Evolutionary conservation across 768 basidiomycete species (phyloP).

Genomic region (Pulveroboletus sp.): DNA sequence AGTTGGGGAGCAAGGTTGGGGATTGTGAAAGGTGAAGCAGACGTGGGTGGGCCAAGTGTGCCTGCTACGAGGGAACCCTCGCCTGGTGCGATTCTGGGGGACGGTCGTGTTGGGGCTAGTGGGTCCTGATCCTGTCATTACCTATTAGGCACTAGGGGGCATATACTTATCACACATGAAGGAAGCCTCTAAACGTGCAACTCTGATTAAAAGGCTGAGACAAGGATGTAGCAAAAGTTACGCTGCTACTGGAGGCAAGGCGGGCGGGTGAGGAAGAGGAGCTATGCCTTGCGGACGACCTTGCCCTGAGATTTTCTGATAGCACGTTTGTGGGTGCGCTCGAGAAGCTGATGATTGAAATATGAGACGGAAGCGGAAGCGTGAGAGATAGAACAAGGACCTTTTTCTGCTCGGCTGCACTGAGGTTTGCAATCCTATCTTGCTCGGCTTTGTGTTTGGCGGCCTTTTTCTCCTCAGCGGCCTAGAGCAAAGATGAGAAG

Average conservation of each 20-base stretch:
- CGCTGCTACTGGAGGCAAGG: neutral
- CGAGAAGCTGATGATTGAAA: slow-evolving; percentile 44
- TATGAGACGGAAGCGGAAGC: neutral
- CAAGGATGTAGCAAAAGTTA: slow-evolving; percentile 1
- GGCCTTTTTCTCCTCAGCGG: slow-evolving; percentile 62
- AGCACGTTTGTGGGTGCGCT: slow-evolving; percentile 71
- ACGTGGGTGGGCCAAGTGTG: slow-evolving; percentile 13
- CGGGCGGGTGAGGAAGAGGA: neutral
- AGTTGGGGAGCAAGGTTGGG: slow-evolving; percentile 71
- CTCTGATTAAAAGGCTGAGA: slow-evolving; percentile 8
- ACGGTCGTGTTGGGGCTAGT: neutral
- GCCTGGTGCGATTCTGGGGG: slow-evolving; percentile 7
- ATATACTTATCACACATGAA: slow-evolving; percentile 15
- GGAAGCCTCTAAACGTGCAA: neutral
- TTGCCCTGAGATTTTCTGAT: slow-evolving; percentile 70
- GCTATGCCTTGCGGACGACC: slow-evolving; percentile 33
- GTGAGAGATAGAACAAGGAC: slow-evolving; percentile 34
- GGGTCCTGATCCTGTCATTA: slow-evolving; percentile 16
- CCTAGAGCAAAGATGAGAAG: slow-evolving; percentile 27
- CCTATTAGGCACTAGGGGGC: neutral
- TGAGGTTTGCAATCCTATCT: slow-evolving; percentile 66
- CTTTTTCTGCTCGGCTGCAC: slow-evolving; percentile 81
- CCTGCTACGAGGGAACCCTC: slow-evolving; percentile 16
- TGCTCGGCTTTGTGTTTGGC: slow-evolving; percentile 72
- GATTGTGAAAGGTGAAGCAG: slow-evolving; percentile 27